Evolutionary conservation across 345 rosid species (phyloP).

Genomic region (Hibiscus mutabilis): DNA sequence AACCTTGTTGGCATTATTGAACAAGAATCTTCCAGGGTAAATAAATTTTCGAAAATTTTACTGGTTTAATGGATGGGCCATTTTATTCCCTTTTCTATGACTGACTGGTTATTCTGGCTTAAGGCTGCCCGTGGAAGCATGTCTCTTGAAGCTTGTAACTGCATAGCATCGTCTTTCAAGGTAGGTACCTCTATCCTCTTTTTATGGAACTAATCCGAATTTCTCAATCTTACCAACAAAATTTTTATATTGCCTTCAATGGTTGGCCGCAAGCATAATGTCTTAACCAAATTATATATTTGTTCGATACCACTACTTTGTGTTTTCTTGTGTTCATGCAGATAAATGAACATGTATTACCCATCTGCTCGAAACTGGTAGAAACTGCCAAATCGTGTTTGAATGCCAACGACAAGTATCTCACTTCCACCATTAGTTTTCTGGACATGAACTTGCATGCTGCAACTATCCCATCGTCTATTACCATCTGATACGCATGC

Average conservation of each 20-base stretch:
- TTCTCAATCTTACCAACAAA: neutral
- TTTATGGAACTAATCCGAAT: neutral
- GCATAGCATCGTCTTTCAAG: slow-evolving; percentile 54
- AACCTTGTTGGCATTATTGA: slow-evolving; percentile 47
- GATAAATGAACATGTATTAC: slow-evolving; percentile 34
- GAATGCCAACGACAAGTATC: slow-evolving; percentile 37
- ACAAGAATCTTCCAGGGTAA: slow-evolving; percentile 63
- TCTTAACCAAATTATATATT: neutral
- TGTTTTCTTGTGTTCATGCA: slow-evolving; percentile 24
- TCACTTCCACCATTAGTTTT: slow-evolving; percentile 44
- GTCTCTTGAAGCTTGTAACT: slow-evolving; percentile 94
- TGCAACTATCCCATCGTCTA: slow-evolving; percentile 14
- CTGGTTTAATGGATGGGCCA: neutral
- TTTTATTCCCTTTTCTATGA: slow-evolving; percentile 7
- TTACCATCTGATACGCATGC: neutral
- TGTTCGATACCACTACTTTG: neutral
- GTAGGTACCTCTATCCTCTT: slow-evolving; percentile 29
- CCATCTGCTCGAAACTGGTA: slow-evolving; percentile 52
- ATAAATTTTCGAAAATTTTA: neutral
- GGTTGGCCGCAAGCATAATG: neutral
- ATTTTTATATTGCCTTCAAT: neutral
- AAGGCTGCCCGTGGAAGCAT: slow-evolving; percentile 64
- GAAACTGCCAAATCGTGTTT: slow-evolving; percentile 53
- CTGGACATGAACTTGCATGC: slow-evolving; percentile 28
- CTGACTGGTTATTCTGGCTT: slow-evolving; percentile 22